These are phyloP conservation scores for Penicillium polonicum DNA, from an alignment of 2,329 filamentous ascomycete species.

Conservation along the genomic window DNA sequence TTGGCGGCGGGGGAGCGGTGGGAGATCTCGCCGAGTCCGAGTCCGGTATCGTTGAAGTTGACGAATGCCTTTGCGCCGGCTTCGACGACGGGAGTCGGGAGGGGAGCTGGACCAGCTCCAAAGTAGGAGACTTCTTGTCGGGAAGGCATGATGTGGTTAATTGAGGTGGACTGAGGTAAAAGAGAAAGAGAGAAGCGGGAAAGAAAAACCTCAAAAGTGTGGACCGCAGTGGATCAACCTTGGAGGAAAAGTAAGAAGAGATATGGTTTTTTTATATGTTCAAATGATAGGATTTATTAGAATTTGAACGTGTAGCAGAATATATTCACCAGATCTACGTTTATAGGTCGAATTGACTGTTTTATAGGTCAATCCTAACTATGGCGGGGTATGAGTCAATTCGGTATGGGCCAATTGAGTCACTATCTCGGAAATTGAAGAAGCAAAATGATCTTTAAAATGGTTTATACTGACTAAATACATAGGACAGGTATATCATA, in stretches of 20 bases:
- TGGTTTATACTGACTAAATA: no score
- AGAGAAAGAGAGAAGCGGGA: slow-evolving; percentile 12
- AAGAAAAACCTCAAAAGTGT: slow-evolving; percentile 18
- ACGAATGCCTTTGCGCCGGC: slow-evolving; percentile 72
- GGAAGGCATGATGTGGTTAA: slow-evolving; percentile 55
- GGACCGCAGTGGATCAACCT: slow-evolving; percentile 26
- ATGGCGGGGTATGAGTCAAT: slow-evolving; percentile 23
- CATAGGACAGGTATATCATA: background rate
- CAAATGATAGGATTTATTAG: background rate
- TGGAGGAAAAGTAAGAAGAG: slow-evolving; percentile 7
- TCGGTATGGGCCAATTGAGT: background rate
- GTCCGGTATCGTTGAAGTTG: slow-evolving; percentile 76
- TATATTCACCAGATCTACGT: slow-evolving; percentile 9
- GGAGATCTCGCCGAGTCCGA: slow-evolving; percentile 86
- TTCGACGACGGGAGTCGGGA: slow-evolving; percentile 80
- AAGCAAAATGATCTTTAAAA: background rate
- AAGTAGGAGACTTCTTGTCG: slow-evolving; percentile 80
- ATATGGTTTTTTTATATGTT: background rate
- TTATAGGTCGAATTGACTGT: slow-evolving; percentile 1
- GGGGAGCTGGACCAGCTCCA: slow-evolving; percentile 82
- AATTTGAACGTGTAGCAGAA: background rate
- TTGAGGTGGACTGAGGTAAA: slow-evolving; percentile 1
- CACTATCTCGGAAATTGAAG: background rate
- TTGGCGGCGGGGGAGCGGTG: slow-evolving; percentile 79
- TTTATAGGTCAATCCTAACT: slow-evolving; percentile 4